A percentile compares a stretch with the other conserved stretches of the same genome.
Evolutionary conservation across 495 filamentous ascomycete genomes (phyloP).

Genomic region (Hyaloscypha variabilis): DNA sequence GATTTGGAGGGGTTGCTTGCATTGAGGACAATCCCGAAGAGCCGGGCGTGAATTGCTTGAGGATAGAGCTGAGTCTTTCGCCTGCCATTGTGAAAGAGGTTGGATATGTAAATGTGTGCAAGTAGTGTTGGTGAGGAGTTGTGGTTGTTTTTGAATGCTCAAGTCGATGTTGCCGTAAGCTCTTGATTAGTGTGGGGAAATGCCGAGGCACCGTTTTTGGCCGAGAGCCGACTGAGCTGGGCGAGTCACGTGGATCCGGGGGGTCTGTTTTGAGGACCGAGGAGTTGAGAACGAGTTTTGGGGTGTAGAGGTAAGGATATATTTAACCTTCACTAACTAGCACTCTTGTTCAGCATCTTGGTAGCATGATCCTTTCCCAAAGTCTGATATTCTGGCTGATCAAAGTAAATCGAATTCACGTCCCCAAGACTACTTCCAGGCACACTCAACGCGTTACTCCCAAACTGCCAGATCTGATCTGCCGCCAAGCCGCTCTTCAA

Average conservation of each 20-base stretch:
- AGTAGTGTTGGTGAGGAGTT: neutral
- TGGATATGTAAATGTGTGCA: neutral
- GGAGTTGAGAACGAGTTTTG: too few relatives aligned
- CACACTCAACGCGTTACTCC: slow-evolving; percentile 22
- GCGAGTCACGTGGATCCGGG: neutral
- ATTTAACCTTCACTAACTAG: neutral
- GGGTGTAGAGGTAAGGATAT: too few relatives aligned
- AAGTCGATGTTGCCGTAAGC: neutral
- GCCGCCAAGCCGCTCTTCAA: slow-evolving; percentile 31
- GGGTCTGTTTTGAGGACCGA: too few relatives aligned
- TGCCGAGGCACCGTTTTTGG: slow-evolving; percentile 1
- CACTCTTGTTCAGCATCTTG: slow-evolving; percentile 33
- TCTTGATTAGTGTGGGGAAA: slow-evolving; percentile 13
- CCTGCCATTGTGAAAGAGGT: slow-evolving; percentile 68
- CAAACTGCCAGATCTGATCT: slow-evolving; percentile 40
- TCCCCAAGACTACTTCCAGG: slow-evolving; percentile 22
- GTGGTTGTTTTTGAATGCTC: slow-evolving; percentile 5
- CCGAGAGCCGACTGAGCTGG: neutral
- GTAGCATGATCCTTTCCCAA: slow-evolving; percentile 29
- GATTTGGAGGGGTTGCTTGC: slow-evolving; percentile 51
- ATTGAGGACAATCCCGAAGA: slow-evolving; percentile 71
- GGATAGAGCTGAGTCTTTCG: slow-evolving; percentile 82
- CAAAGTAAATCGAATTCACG: slow-evolving; percentile 32
- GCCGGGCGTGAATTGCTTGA: slow-evolving; percentile 81
- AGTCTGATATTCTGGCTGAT: slow-evolving; percentile 25